Evolutionary conservation across 306 rosid genomes (phyloP).

Genomic region (Chamaecrista fasciculata): DNA sequence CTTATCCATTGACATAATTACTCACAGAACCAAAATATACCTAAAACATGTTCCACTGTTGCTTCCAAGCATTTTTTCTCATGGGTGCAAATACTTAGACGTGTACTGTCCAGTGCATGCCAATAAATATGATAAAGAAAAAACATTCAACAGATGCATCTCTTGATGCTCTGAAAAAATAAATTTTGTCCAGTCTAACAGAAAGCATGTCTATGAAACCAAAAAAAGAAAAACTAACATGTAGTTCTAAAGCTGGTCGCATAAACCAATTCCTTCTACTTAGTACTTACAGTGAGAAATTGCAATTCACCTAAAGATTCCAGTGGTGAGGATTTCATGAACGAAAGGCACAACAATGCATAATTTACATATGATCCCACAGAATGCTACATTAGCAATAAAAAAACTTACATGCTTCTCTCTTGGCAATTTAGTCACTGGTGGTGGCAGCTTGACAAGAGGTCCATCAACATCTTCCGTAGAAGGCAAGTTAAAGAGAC

Average conservation of each 20-base stretch:
- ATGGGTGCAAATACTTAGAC: not conserved
- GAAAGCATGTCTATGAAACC: not conserved
- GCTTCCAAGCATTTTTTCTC: not conserved
- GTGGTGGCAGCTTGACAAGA: conserved; percentile 69
- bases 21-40: not conserved
- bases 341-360: not conserved
- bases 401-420: conserved; percentile 66
- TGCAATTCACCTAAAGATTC: not conserved
- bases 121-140: not conserved
- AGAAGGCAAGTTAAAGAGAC: conserved; percentile 66
- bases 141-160: not conserved
- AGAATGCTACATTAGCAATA: not conserved
- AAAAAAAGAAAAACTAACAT: no score
- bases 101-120: no score
- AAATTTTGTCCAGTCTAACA: not conserved
- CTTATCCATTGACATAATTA: not conserved
- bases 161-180: not conserved
- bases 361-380: not conserved
- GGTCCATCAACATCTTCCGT: conserved; percentile 80
- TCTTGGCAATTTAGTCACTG: conserved; percentile 71
- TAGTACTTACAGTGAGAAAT: not conserved
- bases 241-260: not conserved
- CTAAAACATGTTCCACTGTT: not conserved
- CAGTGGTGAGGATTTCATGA: not conserved
- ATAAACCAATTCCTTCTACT: not conserved